Evolutionary conservation across 768 basidiomycete species (phyloP), one percentile per base, ranked within the genome.

Genomic region (Phaeolepiota aurea): DNA sequence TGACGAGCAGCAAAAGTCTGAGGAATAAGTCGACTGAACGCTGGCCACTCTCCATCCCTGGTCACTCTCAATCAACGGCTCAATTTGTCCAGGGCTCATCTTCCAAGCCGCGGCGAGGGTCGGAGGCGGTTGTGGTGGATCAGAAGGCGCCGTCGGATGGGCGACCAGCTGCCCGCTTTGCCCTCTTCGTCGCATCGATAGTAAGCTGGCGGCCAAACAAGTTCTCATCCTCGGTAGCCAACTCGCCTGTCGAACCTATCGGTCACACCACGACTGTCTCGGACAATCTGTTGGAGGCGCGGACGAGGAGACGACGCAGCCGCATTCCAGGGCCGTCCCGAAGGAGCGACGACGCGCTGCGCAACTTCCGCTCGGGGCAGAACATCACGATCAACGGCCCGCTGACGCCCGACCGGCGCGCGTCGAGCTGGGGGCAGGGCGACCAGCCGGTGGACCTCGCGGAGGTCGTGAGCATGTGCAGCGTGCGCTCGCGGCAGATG

Each of bases 391-490:
- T 1, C 22, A 54, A 41, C 20, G 53, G 55, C 1, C 28, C 50
- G 1, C 49, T 68, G 10, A 68, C 62, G 1, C 66, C 69, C 21
- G 76, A 73, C 19, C 65, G 74, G 44, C 65, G 81, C 3, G 80
- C 81, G 7, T 77, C 79, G 37, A 81, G 79, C 50, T 82, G 79
- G 80, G 79, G 76, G 0, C 63, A 64, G 37, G 66, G 62, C 14
- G 77, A 64, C 60, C 48, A 68, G 54, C 53, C 52, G n/a, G 38
- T 46, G 16, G 64, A 67, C 49, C 57, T 59, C 44, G 47, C 46
- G n/a, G 57, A 59, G 41, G 47, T 57, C 20, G 44, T 51, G 32
- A 59, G 54, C 46, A 38, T 49, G 14, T 15, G 14, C 31, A 41
- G 31, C 40, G 32, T 41, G 15, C 15, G 33, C 18, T 35, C 33